Base-by-base conservation (phyloP, 495 filamentous ascomycete genomes). In the Tuber microsphaerosporum region DNA sequence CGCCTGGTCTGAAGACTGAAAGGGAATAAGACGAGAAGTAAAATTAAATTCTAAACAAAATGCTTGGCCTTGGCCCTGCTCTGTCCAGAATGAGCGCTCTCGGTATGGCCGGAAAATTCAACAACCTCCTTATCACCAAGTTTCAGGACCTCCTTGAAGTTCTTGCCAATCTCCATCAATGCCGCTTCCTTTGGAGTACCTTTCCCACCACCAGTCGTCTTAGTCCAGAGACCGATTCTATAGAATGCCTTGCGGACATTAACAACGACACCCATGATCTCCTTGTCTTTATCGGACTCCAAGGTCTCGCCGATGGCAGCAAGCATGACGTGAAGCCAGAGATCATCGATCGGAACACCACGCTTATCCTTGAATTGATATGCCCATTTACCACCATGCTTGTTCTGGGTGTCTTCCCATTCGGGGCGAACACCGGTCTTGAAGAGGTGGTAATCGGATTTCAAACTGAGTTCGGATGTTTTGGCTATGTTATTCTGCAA, bases 361-460 rank as follows among this genome's bases (percentile, higher is more conserved):
- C 93, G 92, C 88, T 95, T 97, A 74, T 97, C 93, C 86, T 94
- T 96, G 90, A 97, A 97, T 79, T 92, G 91, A 85, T 93, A 97
- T 42, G 94, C 92, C 95, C 95, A 99, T 86, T 97, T 97, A 84
- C 95, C 95, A 78, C 95, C 95, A 83, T 97, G 93, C 89, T 98
- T 99, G 87, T 99, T 99, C 85, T 97, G 94, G 26, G 88, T 85
- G 83, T 98, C 95, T 85, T 99, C 95, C 95, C 95, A 99, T 85
- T 99, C 95, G 2, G 95, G 95, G 31, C 96, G 93, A 74, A 98
- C 91, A 76, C 94, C 94, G 82, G 91, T 90, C 86, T 99, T 99
- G 91, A 99, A 99, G 41, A 99, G 91, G 84, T 99, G 95, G 86
- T 99, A 99, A 85, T 99, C 95, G 82, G 94, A 96, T 87, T 98